Conservation (phyloP, 768 basidiomycete species). For the Crepidotus variabilis region DNA sequence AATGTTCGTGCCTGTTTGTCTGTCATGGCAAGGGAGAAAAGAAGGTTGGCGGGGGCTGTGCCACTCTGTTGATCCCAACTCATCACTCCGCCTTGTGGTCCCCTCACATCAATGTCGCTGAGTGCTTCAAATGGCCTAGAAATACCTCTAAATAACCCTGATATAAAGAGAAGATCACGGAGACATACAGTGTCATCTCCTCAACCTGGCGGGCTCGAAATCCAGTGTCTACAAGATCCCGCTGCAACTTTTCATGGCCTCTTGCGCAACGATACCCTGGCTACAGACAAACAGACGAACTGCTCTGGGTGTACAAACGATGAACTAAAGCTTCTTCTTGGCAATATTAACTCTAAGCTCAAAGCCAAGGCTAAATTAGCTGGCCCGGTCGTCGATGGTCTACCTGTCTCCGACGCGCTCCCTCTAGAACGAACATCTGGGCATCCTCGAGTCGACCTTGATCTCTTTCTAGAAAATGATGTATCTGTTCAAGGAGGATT, state of each 20-base stretch:
- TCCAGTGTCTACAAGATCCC: neutral
- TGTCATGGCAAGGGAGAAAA: slow-evolving; percentile 31
- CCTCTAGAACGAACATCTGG: slow-evolving; percentile 69
- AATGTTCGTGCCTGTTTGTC: slow-evolving; percentile 49
- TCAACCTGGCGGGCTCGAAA: neutral
- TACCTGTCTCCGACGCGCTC: slow-evolving; percentile 25
- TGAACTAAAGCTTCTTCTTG: slow-evolving; percentile 61
- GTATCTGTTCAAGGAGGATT: slow-evolving; percentile 76
- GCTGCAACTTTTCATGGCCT: neutral
- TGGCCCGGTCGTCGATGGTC: slow-evolving; percentile 22
- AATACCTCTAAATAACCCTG: neutral
- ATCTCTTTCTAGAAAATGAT: slow-evolving; percentile 73
- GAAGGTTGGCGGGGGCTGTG: neutral
- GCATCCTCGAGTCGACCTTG: slow-evolving; percentile 75
- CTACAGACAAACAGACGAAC: neutral
- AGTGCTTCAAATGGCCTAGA: neutral
- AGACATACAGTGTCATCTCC: neutral
- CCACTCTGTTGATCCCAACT: too few species aligned
- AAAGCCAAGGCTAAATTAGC: slow-evolving; percentile 48
- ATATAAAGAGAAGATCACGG: neutral
- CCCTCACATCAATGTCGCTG: neutral
- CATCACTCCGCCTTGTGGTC: too few species aligned
- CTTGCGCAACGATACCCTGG: neutral
- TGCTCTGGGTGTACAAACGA: slow-evolving; percentile 15
- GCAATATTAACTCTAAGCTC: slow-evolving; percentile 54